Percentiles rank a stretch among this genome's conserved stretches.
Conservation (phyloP, 1,139 yeast genomes). For the Scheffersomyces stambukii region DNA sequence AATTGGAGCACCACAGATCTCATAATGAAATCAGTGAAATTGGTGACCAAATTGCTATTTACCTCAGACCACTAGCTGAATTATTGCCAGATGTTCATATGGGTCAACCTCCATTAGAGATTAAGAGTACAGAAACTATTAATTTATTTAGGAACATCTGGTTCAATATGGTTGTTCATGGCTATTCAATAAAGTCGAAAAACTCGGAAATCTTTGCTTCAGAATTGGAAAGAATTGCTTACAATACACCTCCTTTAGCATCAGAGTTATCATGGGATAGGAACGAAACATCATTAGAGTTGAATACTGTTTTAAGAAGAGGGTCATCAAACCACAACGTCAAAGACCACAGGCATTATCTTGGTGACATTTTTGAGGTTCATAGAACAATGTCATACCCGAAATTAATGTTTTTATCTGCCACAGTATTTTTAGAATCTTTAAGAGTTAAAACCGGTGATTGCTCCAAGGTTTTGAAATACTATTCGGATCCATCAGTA, state of each 20-base stretch:
- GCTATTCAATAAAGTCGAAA: conserved; percentile 63
- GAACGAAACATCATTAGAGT: conserved; percentile 86
- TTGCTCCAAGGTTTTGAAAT: conserved; percentile 68
- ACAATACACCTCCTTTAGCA: conserved; percentile 88
- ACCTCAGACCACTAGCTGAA: conserved; percentile 70
- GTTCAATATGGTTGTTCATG: conserved; percentile 93
- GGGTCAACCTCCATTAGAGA: conserved; percentile 30
- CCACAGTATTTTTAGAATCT: conserved; percentile 74
- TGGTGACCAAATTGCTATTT: conserved; percentile 68
- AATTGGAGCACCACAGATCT: conserved; percentile 75
- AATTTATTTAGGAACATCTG: conserved; percentile 80
- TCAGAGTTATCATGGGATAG: conserved; percentile 82
- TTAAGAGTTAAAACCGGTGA: conserved; percentile 78
- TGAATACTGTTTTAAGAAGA: conserved; percentile 85
- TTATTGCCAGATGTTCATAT: conserved; percentile 58
- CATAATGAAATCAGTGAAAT: conserved; percentile 74
- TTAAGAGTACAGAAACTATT: conserved; percentile 44
- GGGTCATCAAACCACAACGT: conserved; percentile 84
- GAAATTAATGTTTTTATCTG: conserved; percentile 83
- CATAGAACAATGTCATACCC: conserved; percentile 64
- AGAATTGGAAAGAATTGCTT: conserved; percentile 70
- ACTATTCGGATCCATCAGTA: conserved; percentile 84
- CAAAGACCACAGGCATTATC: conserved; percentile 65
- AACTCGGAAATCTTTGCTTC: conserved; percentile 43
- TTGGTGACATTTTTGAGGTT: conserved; percentile 48